These are phyloP conservation scores for Neurospora cerealis DNA, from an alignment of 495 filamentous ascomycete genomes.

Conservation along the genomic window DNA sequence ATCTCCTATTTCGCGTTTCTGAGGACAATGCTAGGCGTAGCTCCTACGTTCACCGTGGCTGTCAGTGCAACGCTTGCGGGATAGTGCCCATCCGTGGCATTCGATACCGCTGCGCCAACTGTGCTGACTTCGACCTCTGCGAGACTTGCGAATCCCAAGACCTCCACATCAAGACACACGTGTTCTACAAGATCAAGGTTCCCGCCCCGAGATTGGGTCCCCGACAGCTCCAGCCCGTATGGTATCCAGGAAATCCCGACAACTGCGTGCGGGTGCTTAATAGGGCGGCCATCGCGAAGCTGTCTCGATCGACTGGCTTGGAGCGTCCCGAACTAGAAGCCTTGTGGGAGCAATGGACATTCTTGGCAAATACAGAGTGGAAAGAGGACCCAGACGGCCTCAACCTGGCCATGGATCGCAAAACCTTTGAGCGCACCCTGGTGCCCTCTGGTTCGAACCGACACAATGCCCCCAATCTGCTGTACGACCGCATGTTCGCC, in stretches of 20 bases:
- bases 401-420: constrained; percentile 74
- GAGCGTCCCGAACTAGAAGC: constrained; percentile 81
- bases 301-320: constrained; percentile 64
- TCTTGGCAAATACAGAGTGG: constrained; percentile 79
- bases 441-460: constrained; percentile 69
- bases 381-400: constrained; percentile 69
- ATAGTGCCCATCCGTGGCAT: constrained; percentile 82
- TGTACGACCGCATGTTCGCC: constrained; percentile 91
- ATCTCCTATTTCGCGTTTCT: constrained; percentile 66
- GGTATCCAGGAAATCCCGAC: constrained; percentile 84
- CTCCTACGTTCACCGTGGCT: constrained; percentile 89
- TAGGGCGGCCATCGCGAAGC: constrained; percentile 48
- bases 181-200: constrained; percentile 77
- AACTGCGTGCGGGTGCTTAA: constrained; percentile 50
- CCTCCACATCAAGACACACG: constrained; percentile 80
- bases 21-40: constrained; percentile 73
- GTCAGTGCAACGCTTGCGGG: constrained; percentile 80
- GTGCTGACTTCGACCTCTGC: constrained; percentile 84
- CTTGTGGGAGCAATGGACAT: constrained; percentile 92
- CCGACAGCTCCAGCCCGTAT: constrained; percentile 61
- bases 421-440: constrained; percentile 84
- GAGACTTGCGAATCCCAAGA: constrained; percentile 80
- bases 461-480: constrained; percentile 71
- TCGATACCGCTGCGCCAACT: constrained; percentile 86
- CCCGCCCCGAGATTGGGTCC: constrained; percentile 37